Percentiles rank a stretch among this genome's conserved stretches.
Evolutionary conservation across 2,329 filamentous ascomycete species (phyloP).

Genomic region (Cadophora malorum): DNA sequence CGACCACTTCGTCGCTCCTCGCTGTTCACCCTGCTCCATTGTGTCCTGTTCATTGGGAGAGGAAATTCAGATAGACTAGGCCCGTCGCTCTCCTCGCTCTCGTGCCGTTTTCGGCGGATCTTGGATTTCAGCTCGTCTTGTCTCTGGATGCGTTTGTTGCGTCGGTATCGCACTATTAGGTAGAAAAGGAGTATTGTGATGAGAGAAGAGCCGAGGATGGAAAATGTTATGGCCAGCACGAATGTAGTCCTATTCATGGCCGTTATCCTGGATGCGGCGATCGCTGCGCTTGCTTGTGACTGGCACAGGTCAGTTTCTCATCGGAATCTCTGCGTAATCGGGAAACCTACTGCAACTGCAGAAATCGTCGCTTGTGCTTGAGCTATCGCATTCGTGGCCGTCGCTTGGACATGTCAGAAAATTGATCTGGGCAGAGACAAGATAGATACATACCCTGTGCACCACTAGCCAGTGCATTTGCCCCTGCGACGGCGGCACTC

Average conservation of each 20-base stretch:
- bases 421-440: background rate
- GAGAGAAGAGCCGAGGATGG: constrained; percentile 37
- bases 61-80: constrained; percentile 29
- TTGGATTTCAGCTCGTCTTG: constrained; percentile 28
- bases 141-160: constrained; percentile 17
- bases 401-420: constrained; percentile 15
- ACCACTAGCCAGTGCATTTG: constrained; percentile 23
- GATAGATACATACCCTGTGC: constrained; percentile 22
- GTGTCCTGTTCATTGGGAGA: constrained; percentile 22
- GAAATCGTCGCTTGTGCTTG: constrained; percentile 29
- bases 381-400: constrained; percentile 26
- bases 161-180: constrained; percentile 25
- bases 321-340: background rate
- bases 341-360: constrained; percentile 19
- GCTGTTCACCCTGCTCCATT: constrained; percentile 23
- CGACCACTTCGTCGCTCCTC: background rate
- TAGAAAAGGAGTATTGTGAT: constrained; percentile 32
- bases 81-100: constrained; percentile 12
- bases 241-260: constrained; percentile 32
- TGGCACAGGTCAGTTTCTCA: constrained; percentile 6
- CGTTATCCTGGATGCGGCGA: constrained; percentile 20
- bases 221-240: constrained; percentile 34
- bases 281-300: constrained; percentile 26
- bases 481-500: constrained; percentile 23
- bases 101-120: constrained; percentile 20